phyloP scores from a whole-genome alignment of 495 filamentous ascomycete genomes.

The Mycothermus thermophilus region DNA sequence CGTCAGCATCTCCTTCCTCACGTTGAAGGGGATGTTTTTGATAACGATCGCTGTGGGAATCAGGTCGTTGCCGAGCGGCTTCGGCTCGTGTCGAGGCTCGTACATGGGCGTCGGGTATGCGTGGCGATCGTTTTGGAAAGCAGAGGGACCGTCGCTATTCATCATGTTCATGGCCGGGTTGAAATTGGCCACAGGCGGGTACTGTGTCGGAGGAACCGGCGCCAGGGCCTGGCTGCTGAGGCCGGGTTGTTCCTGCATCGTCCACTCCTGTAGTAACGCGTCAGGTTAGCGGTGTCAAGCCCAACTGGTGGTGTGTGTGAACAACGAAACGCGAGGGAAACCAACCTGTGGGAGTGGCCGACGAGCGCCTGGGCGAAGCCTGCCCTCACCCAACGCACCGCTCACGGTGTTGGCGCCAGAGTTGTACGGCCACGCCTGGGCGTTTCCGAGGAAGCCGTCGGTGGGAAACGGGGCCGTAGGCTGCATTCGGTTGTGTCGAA shows the following conservation, averaged over 20 bases:
- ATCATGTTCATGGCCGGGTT: constrained; percentile 17
- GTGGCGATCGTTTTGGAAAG: constrained; percentile 16
- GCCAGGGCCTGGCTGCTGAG: constrained; percentile 25
- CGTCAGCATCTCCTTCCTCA: constrained; percentile 91
- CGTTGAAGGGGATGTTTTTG: constrained; percentile 98
- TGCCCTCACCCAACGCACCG: constrained; percentile 33
- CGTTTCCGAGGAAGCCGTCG: constrained; percentile 31
- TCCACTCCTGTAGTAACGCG: constrained; percentile 44
- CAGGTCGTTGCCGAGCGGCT: constrained; percentile 45
- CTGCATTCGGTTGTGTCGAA: constrained; percentile 49
- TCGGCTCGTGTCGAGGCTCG: constrained; percentile 22
- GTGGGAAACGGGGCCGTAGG: constrained; percentile 25
- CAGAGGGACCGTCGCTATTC: constrained; percentile 19
- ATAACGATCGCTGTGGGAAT: constrained; percentile 98
- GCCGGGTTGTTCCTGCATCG: constrained; percentile 27
- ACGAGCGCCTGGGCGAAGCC: constrained; percentile 30
- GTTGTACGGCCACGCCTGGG: constrained; percentile 39
- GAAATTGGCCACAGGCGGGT: constrained; percentile 12
- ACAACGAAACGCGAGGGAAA: constrained; percentile 7
- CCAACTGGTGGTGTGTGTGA: too few species aligned
- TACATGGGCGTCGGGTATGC: constrained; percentile 18
- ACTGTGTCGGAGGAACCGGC: constrained; percentile 23
- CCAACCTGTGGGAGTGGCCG: constrained; percentile 35
- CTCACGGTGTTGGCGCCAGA: constrained; percentile 32
- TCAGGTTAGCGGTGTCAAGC: too few species aligned